Conservation (phyloP, 106 monocot genomes). For the Acanthochlamys bracteata region DNA sequence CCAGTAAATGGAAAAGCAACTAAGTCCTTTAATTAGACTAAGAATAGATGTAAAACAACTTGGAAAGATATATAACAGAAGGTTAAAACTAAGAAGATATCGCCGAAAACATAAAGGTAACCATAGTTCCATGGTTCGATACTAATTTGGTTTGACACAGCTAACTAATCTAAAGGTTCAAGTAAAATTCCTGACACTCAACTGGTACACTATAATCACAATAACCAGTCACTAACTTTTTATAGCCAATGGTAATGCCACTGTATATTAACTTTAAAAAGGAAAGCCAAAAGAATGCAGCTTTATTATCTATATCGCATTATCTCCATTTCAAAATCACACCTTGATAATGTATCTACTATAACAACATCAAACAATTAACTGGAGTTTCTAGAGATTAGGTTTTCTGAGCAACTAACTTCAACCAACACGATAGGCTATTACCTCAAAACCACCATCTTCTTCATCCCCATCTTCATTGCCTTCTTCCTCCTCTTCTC, state of each 20-base stretch:
- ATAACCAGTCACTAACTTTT: no score
- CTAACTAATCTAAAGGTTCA: no score
- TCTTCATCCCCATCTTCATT: not conserved
- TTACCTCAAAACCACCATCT: constrained; percentile 9
- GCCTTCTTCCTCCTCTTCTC: constrained; percentile 17
- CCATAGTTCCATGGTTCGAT: not conserved
- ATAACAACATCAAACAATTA: not conserved
- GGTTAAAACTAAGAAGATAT: not conserved
- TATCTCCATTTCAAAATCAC: no score
- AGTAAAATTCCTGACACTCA: no score
- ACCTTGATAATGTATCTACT: not conserved
- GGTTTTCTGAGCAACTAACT: not conserved
- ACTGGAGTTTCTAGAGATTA: not conserved
- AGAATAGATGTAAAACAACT: constrained; percentile 1
- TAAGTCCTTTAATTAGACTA: not conserved
- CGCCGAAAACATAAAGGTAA: not conserved
- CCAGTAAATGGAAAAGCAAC: not conserved
- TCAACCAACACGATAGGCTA: not conserved
- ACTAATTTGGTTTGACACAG: no score
- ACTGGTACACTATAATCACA: no score
- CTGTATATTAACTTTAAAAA: no score
- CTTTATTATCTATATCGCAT: no score
- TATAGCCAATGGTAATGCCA: no score
- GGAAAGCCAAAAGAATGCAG: no score
- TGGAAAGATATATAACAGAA: constrained; percentile 2